A percentile compares a stretch with the other conserved stretches of the same genome.
Evolutionary conservation across 164 flowering plant genomes (phyloP).

Genomic region (Nymphaea colorata): DNA sequence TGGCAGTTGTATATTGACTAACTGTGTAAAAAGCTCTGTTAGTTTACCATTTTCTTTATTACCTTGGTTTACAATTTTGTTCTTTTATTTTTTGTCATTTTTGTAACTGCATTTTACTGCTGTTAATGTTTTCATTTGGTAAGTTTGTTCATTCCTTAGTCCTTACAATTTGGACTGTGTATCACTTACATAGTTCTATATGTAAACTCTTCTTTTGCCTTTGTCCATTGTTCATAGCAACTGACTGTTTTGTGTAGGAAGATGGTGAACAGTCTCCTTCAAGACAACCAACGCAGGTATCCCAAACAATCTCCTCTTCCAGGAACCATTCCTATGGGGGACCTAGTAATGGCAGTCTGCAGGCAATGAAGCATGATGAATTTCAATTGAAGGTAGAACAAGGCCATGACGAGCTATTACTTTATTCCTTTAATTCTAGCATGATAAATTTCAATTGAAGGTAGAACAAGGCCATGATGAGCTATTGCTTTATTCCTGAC

Average conservation of each 20-base stretch:
- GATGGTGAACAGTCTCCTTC: slow-evolving; percentile 40
- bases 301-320: slow-evolving; percentile 24
- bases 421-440: not conserved
- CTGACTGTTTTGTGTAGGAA: slow-evolving; percentile 25
- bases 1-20: too few species aligned
- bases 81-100: too few species aligned
- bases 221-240: not conserved
- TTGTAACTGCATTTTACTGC: too few species aligned
- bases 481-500: slow-evolving; percentile 19
- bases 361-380: slow-evolving; percentile 14
- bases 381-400: slow-evolving; percentile 6
- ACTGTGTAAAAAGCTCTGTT: too few species aligned
- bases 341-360: slow-evolving; percentile 37
- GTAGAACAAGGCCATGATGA: slow-evolving; percentile 19
- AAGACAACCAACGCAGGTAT: slow-evolving; percentile 25
- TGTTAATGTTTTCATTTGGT: too few species aligned
- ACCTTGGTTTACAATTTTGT: too few species aligned
- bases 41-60: too few species aligned
- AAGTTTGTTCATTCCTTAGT: too few species aligned
- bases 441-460: slow-evolving; percentile 1
- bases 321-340: slow-evolving; percentile 35
- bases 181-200: too few species aligned
- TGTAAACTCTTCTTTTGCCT: too few species aligned
- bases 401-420: slow-evolving; percentile 32
- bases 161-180: too few species aligned